Percentiles rank a stretch among this genome's conserved stretches.
These are phyloP conservation scores for Agapanthus africanus DNA, from an alignment of 106 monocot genomes.

Conservation along the genomic window DNA sequence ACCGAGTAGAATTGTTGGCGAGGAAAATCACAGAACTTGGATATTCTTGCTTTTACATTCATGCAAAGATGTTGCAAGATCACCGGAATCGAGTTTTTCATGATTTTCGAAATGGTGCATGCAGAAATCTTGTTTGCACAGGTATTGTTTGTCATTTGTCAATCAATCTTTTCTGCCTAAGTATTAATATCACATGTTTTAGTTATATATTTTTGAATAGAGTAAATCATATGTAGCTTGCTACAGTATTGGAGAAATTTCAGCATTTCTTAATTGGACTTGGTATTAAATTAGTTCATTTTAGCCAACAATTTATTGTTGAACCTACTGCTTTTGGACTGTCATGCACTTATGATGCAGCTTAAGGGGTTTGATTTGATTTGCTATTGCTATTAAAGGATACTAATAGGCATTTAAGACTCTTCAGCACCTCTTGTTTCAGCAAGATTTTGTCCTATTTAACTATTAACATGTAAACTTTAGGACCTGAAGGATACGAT, in stretches of 20 bases:
- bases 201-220: neutral
- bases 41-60: slow-evolving; percentile 94
- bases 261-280: neutral
- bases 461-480: neutral
- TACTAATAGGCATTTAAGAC: neutral
- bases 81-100: slow-evolving; percentile 97
- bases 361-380: neutral
- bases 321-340: slow-evolving; percentile 1
- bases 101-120: slow-evolving; percentile 98
- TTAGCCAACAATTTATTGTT: too few species aligned
- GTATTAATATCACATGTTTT: neutral
- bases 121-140: slow-evolving; percentile 96
- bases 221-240: neutral
- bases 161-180: neutral
- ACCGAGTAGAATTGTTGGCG: slow-evolving; percentile 88
- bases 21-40: slow-evolving; percentile 97
- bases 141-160: too few species aligned
- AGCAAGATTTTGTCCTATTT: neutral
- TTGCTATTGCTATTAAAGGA: neutral
- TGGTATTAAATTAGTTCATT: neutral
- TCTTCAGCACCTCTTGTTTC: neutral
- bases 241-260: neutral
- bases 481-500: neutral
- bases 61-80: slow-evolving; percentile 72
- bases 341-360: neutral